Evolutionary conservation across 2,329 filamentous ascomycete species (phyloP).

Genomic region (Hypoxylon sp.): DNA sequence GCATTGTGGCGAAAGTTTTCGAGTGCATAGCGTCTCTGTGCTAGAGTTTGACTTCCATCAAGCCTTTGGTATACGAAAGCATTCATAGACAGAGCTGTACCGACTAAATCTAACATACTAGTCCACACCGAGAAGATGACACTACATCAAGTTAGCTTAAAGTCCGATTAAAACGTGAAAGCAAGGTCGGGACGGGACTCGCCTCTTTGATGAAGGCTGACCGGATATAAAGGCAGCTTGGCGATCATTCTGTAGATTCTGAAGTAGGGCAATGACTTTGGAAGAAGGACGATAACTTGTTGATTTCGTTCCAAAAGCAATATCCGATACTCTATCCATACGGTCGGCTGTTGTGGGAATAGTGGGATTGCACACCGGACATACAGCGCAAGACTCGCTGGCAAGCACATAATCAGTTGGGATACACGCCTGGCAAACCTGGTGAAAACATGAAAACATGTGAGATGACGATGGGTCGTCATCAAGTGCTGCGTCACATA

Average conservation of each 20-base stretch:
- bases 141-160: slow-evolving; percentile 1
- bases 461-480: slow-evolving; percentile 1
- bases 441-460: slow-evolving; percentile 18
- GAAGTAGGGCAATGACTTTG: slow-evolving; percentile 21
- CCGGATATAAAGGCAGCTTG: background rate
- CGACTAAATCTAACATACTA: slow-evolving; percentile 23
- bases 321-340: no score
- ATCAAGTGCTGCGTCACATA: slow-evolving; percentile 2
- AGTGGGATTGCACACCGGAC: slow-evolving; percentile 6
- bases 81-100: slow-evolving; percentile 14
- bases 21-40: slow-evolving; percentile 11
- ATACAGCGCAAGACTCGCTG: background rate
- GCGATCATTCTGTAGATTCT: slow-evolving; percentile 15
- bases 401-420: background rate
- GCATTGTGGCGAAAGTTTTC: slow-evolving; percentile 16
- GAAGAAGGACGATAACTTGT: slow-evolving; percentile 17
- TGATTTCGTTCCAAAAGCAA: background rate
- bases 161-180: no score
- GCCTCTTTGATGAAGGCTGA: slow-evolving; percentile 17
- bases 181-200: no score
- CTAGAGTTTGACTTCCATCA: slow-evolving; percentile 16
- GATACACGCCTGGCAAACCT: slow-evolving; percentile 18
- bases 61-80: slow-evolving; percentile 21
- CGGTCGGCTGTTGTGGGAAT: background rate
- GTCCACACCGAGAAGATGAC: slow-evolving; percentile 26